Percentiles rank a stretch among this genome's conserved stretches.
Evolutionary conservation across 2,329 filamentous ascomycete species (phyloP).

Genomic region (Colletotrichum cereale): DNA sequence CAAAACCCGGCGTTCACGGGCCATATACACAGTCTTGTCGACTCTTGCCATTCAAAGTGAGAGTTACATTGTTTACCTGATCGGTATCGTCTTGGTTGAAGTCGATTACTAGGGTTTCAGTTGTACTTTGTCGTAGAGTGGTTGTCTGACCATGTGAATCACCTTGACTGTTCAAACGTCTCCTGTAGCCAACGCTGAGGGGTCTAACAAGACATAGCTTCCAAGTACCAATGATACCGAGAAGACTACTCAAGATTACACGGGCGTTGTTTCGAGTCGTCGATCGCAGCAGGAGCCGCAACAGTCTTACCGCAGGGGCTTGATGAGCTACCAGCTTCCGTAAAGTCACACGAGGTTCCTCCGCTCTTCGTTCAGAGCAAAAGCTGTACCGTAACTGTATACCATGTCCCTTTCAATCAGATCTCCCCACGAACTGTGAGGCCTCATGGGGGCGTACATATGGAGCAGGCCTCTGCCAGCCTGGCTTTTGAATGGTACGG

Average conservation of each 20-base stretch:
- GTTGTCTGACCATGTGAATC: neutral
- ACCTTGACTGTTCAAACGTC: neutral
- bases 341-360: neutral
- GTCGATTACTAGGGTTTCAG: neutral
- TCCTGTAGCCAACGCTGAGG: neutral
- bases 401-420: neutral
- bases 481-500: neutral
- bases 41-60: neutral
- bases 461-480: neutral
- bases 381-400: neutral
- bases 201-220: neutral
- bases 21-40: neutral
- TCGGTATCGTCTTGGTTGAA: neutral
- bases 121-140: neutral
- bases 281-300: neutral
- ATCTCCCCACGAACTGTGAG: neutral
- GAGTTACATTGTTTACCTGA: neutral
- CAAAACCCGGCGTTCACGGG: neutral
- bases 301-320: too few relatives aligned
- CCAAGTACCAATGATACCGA: neutral
- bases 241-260: neutral
- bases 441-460: neutral
- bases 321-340: neutral
- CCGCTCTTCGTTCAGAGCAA: neutral
- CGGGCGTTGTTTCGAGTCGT: neutral